Evolutionary conservation across 805 yeast genomes (phyloP).

Genomic region (Geotrichum ghanense): DNA sequence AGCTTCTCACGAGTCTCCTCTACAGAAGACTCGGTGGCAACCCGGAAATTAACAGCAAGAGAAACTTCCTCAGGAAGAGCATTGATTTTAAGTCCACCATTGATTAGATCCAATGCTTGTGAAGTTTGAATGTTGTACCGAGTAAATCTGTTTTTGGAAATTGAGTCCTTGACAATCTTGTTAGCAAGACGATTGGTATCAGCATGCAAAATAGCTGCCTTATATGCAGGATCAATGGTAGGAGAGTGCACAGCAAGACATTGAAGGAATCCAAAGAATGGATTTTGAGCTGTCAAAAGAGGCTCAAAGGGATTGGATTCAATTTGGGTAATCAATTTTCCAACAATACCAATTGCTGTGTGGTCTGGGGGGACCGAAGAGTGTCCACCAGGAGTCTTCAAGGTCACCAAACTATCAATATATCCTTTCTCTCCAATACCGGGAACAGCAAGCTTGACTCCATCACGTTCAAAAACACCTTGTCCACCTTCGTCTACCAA

Average conservation of each 20-base stretch:
- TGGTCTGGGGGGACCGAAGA: conserved; percentile 67
- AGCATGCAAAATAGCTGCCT: background rate
- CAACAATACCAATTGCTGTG: conserved; percentile 57
- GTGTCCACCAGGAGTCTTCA: conserved; percentile 59
- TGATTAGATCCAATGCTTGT: conserved; percentile 49
- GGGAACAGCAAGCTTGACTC: conserved; percentile 31
- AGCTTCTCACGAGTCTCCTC: conserved; percentile 31
- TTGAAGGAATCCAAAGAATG: conserved; percentile 42
- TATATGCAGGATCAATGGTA: conserved; percentile 17
- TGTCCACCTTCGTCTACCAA: conserved; percentile 66
- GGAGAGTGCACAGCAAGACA: conserved; percentile 44
- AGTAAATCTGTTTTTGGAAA: background rate
- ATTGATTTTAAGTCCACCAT: conserved; percentile 67
- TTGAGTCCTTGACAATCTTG: background rate
- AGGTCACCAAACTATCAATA: conserved; percentile 33
- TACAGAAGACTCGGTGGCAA: conserved; percentile 44
- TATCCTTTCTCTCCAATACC: conserved; percentile 49
- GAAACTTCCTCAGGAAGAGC: conserved; percentile 54
- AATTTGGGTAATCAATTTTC: conserved; percentile 40
- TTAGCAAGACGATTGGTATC: conserved; percentile 8
- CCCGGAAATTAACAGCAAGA: conserved; percentile 46
- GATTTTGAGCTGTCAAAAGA: conserved; percentile 37
- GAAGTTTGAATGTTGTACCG: conserved; percentile 40
- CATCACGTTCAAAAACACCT: conserved; percentile 8
- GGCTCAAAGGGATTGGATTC: conserved; percentile 44